Evolutionary conservation across 257 asterid genomes (phyloP).

Genomic region (Eucommia ulmoides): DNA sequence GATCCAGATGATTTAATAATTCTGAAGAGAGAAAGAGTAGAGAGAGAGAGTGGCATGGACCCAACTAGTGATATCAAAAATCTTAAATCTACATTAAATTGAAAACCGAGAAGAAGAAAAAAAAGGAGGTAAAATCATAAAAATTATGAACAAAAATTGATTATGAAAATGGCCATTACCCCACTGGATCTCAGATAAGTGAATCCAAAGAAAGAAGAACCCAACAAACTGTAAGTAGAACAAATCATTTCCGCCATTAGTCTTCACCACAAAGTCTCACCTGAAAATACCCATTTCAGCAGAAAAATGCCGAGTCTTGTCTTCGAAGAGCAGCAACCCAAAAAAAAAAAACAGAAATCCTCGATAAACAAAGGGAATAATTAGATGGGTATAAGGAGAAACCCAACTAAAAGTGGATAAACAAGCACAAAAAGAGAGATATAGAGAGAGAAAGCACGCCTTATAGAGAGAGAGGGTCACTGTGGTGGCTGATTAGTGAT

Average conservation of each 20-base stretch:
- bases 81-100: slow-evolving; percentile 6
- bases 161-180: slow-evolving; percentile 20
- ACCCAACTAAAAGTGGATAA: too few relatives aligned
- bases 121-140: slow-evolving; percentile 9
- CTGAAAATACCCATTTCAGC: slow-evolving; percentile 39
- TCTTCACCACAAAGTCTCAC: too few relatives aligned
- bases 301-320: too few relatives aligned
- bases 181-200: too few relatives aligned
- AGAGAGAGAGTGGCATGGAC: slow-evolving; percentile 19
- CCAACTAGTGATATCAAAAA: slow-evolving; percentile 15
- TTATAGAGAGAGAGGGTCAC: slow-evolving; percentile 5
- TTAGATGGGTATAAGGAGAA: too few relatives aligned
- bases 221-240: slow-evolving; percentile 23
- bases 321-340: too few relatives aligned
- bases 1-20: slow-evolving; percentile 25
- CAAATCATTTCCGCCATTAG: slow-evolving; percentile 42
- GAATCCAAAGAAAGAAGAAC: slow-evolving; percentile 33
- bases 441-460: slow-evolving; percentile 28
- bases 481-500: slow-evolving; percentile 5
- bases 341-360: too few relatives aligned
- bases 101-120: slow-evolving; percentile 11
- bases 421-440: slow-evolving; percentile 22
- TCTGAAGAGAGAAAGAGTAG: slow-evolving; percentile 4
- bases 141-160: slow-evolving; percentile 16
- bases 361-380: too few relatives aligned